Conservation (phyloP, 345 rosid genomes). For the Arabidopsis arenosa region DNA sequence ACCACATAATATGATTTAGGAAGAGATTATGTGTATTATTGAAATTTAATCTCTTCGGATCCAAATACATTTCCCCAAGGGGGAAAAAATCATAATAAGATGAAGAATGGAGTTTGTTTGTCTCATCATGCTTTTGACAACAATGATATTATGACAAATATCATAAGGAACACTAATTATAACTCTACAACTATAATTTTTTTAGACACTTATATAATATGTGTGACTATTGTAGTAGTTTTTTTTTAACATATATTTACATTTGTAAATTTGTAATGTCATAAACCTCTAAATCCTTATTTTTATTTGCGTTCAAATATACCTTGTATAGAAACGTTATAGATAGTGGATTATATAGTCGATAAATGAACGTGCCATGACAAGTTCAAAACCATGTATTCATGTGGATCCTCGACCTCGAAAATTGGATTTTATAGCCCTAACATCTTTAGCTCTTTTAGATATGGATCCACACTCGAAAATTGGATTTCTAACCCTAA, state of each 20-base stretch:
- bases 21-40: slow-evolving; percentile 20
- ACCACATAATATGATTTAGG: slow-evolving; percentile 29
- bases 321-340: not conserved
- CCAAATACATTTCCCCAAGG: not conserved
- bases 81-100: not conserved
- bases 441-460: not conserved
- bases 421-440: slow-evolving; percentile 8
- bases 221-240: not conserved
- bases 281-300: not conserved
- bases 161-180: not conserved
- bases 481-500: slow-evolving; percentile 8
- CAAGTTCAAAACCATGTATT: slow-evolving; percentile 1
- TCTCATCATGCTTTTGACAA: slow-evolving; percentile 36
- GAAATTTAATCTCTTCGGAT: slow-evolving; percentile 5
- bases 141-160: not conserved
- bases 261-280: not conserved
- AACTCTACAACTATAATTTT: not conserved
- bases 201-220: not conserved
- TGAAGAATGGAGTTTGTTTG: slow-evolving; percentile 23
- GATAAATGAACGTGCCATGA: not conserved
- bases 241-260: not conserved
- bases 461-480: slow-evolving; percentile 8
- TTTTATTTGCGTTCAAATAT: not conserved
- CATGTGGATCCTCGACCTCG: slow-evolving; percentile 15
- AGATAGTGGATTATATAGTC: not conserved